Conservation (phyloP, 2,329 filamentous ascomycete species). For the Ceratocystis destructans region DNA sequence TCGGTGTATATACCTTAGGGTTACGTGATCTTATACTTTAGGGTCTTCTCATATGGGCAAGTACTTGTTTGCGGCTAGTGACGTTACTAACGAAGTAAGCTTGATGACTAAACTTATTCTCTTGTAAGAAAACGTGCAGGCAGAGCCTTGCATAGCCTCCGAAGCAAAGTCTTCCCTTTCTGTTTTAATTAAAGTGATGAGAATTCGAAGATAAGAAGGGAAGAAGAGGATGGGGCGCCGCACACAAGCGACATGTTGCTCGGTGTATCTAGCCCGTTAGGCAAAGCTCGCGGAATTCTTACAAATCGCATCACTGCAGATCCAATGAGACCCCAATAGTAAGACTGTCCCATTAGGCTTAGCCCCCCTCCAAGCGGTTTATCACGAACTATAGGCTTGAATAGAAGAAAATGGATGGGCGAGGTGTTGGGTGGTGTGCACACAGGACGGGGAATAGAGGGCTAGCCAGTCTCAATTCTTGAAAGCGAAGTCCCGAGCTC, state of each 20-base stretch:
- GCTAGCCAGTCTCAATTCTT: background rate
- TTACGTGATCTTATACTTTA: background rate
- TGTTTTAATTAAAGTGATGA: background rate
- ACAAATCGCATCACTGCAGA: background rate
- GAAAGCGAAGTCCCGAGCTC: background rate
- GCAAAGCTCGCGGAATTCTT: background rate
- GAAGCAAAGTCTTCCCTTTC: background rate
- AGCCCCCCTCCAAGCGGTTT: background rate
- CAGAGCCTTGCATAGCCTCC: background rate
- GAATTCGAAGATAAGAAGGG: background rate
- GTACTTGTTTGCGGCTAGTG: background rate
- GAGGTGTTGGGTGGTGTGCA: too few species aligned
- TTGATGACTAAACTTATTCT: background rate
- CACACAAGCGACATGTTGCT: background rate
- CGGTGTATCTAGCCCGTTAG: background rate
- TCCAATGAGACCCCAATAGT: background rate
- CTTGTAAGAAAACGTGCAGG: background rate
- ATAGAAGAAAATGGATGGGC: background rate
- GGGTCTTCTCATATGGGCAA: background rate
- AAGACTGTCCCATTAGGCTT: background rate
- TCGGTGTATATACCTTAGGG: background rate
- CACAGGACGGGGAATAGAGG: background rate
- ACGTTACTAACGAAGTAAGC: background rate
- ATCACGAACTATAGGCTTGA: background rate
- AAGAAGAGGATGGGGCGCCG: background rate